Base-by-base conservation (phyloP, 345 rosid genomes). In the Populus euphratica region DNA sequence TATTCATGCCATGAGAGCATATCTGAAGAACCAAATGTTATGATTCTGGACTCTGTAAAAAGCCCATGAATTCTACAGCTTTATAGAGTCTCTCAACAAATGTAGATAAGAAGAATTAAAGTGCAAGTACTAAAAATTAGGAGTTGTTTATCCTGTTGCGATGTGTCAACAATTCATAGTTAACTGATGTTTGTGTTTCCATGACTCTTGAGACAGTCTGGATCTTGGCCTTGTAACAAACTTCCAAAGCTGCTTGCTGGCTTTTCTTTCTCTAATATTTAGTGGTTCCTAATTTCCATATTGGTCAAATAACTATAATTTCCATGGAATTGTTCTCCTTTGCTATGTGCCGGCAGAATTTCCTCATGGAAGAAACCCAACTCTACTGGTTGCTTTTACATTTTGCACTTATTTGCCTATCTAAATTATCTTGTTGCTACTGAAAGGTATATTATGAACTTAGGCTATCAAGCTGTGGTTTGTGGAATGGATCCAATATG, bases 401-500 rank as follows among this genome's bases (percentile, higher is more conserved):
- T 63, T 2, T 61, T 69, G 18, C 18, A 13, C 56, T 39, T 59
- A 12, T 12, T 52, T 61, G 27, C n/a, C 69, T 56, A 0, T 33
- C 52, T 66, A 43, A 25, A 49, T 75, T 67, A 65, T 65, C 35
- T 47, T 20, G 8, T 8, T 5, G 47, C 47, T 44, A 44, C 50
- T 44, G 50, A 44, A 44, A 44, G 50, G 50, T 44, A 44, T 44
- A 44, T 44, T 44, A 44, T 44, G 50, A 44, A 11, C 50, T 61
- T 77, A 95, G 99, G 98, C 75, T 95, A 95, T 83, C 90, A 83
- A 25, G 98, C 90, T 61, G 94, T 95, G 62, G 84, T 95, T 78
- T 93, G 98, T 69, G 99, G 99, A 70, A 93, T 93, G 98, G 97
- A 95, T 88, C 99, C 98, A 9, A 84, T 90, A 59, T 95, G 98